phyloP scores from a whole-genome alignment of 805 yeast genomes.

The Metschnikowia gruessii region DNA sequence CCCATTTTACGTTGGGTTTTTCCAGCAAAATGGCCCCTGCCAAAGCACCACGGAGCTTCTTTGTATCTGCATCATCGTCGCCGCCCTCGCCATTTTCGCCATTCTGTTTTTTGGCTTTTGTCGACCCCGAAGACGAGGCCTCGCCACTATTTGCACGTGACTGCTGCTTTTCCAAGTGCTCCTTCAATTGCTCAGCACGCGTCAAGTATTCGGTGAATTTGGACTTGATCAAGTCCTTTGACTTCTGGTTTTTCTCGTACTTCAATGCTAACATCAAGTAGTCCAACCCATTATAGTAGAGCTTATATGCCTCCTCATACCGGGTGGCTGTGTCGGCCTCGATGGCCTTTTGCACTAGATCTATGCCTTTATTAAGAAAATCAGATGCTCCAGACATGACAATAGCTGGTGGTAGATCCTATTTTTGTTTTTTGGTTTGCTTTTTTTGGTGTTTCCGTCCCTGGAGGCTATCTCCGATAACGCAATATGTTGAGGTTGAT shows the following conservation, averaged over 20 bases:
- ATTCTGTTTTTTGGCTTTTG: slow-evolving; percentile 49
- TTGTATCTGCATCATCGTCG: slow-evolving; percentile 77
- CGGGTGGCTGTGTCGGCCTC: slow-evolving; percentile 88
- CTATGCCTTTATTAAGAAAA: slow-evolving; percentile 92
- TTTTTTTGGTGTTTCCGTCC: neutral
- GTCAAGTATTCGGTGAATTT: slow-evolving; percentile 89
- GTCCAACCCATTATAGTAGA: slow-evolving; percentile 90
- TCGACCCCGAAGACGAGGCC: slow-evolving; percentile 53
- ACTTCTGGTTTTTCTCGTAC: slow-evolving; percentile 83
- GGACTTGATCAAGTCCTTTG: slow-evolving; percentile 83
- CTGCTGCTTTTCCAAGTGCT: slow-evolving; percentile 69
- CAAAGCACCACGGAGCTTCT: slow-evolving; percentile 85
- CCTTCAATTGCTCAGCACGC: slow-evolving; percentile 91
- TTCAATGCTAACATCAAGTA: slow-evolving; percentile 94
- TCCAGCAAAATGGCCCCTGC: slow-evolving; percentile 90
- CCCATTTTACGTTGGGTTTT: slow-evolving; percentile 91
- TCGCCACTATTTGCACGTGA: slow-evolving; percentile 48
- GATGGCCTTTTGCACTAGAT: slow-evolving; percentile 88
- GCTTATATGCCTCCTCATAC: slow-evolving; percentile 91
- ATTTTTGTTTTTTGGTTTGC: neutral
- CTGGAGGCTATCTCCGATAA: neutral
- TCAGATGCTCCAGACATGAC: slow-evolving; percentile 46
- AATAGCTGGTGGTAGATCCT: neutral
- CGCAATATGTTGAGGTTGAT: neutral
- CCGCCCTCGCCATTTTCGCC: slow-evolving; percentile 42